Conservation (phyloP, 2,329 filamentous ascomycete genomes). For the Mycocentrospora acerina region DNA sequence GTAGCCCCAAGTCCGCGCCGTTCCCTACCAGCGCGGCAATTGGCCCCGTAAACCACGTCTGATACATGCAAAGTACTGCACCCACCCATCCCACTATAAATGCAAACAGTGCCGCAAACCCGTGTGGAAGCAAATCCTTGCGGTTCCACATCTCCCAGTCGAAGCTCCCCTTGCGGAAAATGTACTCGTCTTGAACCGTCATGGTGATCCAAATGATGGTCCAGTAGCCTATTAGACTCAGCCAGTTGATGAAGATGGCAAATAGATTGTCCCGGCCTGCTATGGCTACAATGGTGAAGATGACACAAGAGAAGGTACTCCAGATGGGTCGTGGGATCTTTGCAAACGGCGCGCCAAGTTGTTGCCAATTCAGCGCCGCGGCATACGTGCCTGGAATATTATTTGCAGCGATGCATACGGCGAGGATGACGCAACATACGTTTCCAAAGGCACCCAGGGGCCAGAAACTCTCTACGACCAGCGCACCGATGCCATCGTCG, state of each 20-base stretch:
- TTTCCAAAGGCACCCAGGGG: slow-evolving; percentile 52
- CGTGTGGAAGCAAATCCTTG: slow-evolving; percentile 44
- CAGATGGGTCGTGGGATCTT: slow-evolving; percentile 55
- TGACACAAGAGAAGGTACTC: slow-evolving; percentile 47
- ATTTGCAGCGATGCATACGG: slow-evolving; percentile 49
- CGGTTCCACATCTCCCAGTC: slow-evolving; percentile 49
- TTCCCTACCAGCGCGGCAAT: slow-evolving; percentile 28
- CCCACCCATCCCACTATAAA: slow-evolving; percentile 44
- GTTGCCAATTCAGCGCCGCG: slow-evolving; percentile 49
- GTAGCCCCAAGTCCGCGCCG: slow-evolving; percentile 33
- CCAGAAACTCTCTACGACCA: slow-evolving; percentile 49
- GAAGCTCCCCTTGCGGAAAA: slow-evolving; percentile 54
- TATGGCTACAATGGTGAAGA: slow-evolving; percentile 47
- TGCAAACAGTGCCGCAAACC: slow-evolving; percentile 43
- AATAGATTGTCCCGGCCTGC: slow-evolving; percentile 47
- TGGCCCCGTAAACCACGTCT: slow-evolving; percentile 57
- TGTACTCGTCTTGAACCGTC: too few species aligned
- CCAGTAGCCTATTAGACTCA: slow-evolving; percentile 52
- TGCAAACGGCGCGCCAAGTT: slow-evolving; percentile 51
- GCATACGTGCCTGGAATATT: slow-evolving; percentile 55
- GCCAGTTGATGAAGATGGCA: slow-evolving; percentile 49
- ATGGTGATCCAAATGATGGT: slow-evolving; percentile 49
- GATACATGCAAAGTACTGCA: slow-evolving; percentile 60
- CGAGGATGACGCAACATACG: slow-evolving; percentile 48
- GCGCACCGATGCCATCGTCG: slow-evolving; percentile 50